phyloP scores from a whole-genome alignment of 148 eudicot species.

The Nyssa sinensis region DNA sequence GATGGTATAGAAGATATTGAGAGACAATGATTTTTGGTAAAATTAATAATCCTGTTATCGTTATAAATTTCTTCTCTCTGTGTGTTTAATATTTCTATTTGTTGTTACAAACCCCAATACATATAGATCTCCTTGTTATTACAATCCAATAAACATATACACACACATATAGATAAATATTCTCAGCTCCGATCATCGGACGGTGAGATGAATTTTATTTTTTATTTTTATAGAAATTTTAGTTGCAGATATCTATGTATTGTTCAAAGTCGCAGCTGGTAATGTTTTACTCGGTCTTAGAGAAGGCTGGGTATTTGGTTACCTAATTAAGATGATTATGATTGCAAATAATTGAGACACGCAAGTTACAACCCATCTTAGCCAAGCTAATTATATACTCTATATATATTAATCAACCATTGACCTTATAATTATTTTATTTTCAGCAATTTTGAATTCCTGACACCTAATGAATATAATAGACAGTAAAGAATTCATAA shows the following conservation, averaged over 20 bases:
- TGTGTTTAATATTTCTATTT: neutral
- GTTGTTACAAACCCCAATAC: neutral
- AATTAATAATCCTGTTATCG: neutral
- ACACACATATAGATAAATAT: no score
- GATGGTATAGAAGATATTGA: slow-evolving; percentile 31
- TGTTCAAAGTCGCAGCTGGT: no score
- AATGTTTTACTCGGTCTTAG: neutral
- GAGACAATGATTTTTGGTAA: slow-evolving; percentile 29
- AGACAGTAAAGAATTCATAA: no score
- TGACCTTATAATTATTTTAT: neutral
- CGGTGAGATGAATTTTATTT: neutral
- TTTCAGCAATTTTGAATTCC: no score
- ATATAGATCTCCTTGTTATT: neutral
- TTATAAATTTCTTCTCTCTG: neutral
- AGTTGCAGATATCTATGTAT: neutral
- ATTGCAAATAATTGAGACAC: neutral
- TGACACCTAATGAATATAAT: no score
- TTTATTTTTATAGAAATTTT: neutral
- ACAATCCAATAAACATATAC: neutral
- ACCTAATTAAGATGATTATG: neutral
- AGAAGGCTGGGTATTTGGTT: neutral
- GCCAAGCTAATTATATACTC: neutral
- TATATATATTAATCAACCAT: neutral
- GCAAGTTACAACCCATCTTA: neutral
- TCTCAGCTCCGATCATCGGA: neutral